A percentile compares a stretch with the other conserved stretches of the same genome.
Evolutionary conservation across 495 filamentous ascomycete genomes (phyloP).

Genomic region (Arthonia radiata): DNA sequence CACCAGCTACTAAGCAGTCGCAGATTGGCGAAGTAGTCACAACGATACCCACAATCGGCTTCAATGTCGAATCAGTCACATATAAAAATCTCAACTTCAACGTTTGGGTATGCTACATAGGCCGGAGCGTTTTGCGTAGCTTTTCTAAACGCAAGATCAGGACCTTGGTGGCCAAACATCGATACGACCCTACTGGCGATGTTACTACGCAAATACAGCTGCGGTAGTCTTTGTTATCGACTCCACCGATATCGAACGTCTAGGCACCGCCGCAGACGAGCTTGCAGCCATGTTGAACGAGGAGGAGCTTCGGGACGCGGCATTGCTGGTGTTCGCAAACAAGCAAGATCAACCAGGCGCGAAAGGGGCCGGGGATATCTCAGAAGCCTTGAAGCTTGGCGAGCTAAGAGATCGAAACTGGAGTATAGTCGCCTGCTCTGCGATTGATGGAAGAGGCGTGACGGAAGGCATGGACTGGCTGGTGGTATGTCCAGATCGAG

Average conservation of each 20-base stretch:
- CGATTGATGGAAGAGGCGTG: slow-evolving; percentile 82
- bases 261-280: slow-evolving; percentile 80
- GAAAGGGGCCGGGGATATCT: slow-evolving; percentile 90
- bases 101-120: slow-evolving; percentile 47
- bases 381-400: slow-evolving; percentile 68
- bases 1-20: slow-evolving; percentile 1
- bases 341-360: slow-evolving; percentile 97
- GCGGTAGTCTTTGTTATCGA: slow-evolving; percentile 97
- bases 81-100: slow-evolving; percentile 97
- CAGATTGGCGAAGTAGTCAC: slow-evolving; percentile 97
- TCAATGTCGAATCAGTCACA: slow-evolving; percentile 94
- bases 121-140: not conserved
- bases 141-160: slow-evolving; percentile 14
- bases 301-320: slow-evolving; percentile 81
- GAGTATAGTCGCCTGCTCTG: slow-evolving; percentile 94
- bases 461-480: slow-evolving; percentile 98
- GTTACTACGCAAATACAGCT: slow-evolving; percentile 98
- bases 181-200: slow-evolving; percentile 95
- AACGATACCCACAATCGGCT: slow-evolving; percentile 95
- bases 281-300: slow-evolving; percentile 87
- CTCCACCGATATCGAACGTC: slow-evolving; percentile 82
- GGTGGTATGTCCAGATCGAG: slow-evolving; percentile 29
- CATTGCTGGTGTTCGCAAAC: slow-evolving; percentile 87
- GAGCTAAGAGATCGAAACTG: slow-evolving; percentile 90
- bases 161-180: slow-evolving; percentile 88